Base-by-base conservation (phyloP, 164 flowering plant species). In the Stephania cephalantha region DNA sequence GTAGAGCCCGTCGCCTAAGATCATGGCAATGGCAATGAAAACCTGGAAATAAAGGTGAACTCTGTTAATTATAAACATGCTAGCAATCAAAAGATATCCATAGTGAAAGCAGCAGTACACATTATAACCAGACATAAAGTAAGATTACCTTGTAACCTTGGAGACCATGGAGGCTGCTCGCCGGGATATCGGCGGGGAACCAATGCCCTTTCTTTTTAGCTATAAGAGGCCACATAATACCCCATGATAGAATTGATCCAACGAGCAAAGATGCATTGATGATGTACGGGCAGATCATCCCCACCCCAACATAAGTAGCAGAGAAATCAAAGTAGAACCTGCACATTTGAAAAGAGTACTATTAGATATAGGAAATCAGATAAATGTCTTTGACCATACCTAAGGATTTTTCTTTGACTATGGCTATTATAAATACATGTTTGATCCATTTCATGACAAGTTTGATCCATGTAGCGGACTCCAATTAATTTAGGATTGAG, bases 1-100 rank as follows among this genome's bases (percentile, higher is more conserved):
- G 78, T 79, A 83, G 20, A 81, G 79, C n/a, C 85, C 85, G 71
- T 83, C 85, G 1, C 83, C 85, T 1, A 83, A 80, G 44, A 83
- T 81, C 74, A 83, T 31, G 66, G 84, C 82, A 42, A 83, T 79
- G 9, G 83, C 73, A 20, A 83, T 82, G 77, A 84, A 84, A 29
- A 83, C 82, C 85, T 81, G 83, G 12, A 61, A 67, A 11, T 2
- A 9, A 44, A 18, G 53, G 11, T 15, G 53, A 9, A 6, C 7
- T 70, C 25, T 17, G 46, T 69, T 31, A 69, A 69, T 6, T 4
- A 20, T 10, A 25, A 25, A 25, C 25, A 25, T 25, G 25, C 25
- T 25, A 25, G 0, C 25, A 25, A 25, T 25, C 25, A 25, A 25
- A 25, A 25, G 71, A 31, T 30, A 4, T 15, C 1, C 15, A 1